phyloP scores from a whole-genome alignment of 2,329 filamentous ascomycete species.

The Colletotrichum euphorbiae region DNA sequence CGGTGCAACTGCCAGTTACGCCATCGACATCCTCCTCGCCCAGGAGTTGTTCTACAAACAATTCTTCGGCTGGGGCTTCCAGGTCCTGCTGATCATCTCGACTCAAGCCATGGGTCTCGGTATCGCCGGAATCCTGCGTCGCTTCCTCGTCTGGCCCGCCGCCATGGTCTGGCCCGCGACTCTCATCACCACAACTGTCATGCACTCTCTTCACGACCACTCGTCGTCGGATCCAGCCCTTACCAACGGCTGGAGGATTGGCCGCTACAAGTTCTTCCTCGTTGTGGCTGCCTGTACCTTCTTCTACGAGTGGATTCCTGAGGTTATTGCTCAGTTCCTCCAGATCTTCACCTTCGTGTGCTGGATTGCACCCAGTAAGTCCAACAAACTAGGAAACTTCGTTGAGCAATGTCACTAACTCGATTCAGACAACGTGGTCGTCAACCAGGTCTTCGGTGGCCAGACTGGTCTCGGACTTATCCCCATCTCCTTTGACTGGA shows the following conservation, averaged over 20 bases:
- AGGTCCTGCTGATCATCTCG: slow-evolving; percentile 65
- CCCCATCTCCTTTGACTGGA: slow-evolving; percentile 70
- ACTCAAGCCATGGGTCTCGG: slow-evolving; percentile 69
- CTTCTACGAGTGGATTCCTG: slow-evolving; percentile 50
- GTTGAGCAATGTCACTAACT: too few species aligned
- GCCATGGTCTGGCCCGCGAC: slow-evolving; percentile 70
- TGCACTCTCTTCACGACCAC: slow-evolving; percentile 61
- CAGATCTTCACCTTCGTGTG: slow-evolving; percentile 68
- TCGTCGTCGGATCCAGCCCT: slow-evolving; percentile 59
- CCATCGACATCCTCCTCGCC: slow-evolving; percentile 56
- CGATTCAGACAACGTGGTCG: slow-evolving; percentile 58
- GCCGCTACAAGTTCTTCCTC: slow-evolving; percentile 73
- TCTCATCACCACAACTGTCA: slow-evolving; percentile 64
- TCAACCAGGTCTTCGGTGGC: slow-evolving; percentile 73
- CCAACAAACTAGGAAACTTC: too few species aligned
- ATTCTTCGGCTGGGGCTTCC: slow-evolving; percentile 61
- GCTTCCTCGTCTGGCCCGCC: slow-evolving; percentile 65
- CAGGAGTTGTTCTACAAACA: slow-evolving; percentile 63
- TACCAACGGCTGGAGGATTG: slow-evolving; percentile 70
- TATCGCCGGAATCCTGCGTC: slow-evolving; percentile 64
- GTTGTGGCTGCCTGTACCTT: slow-evolving; percentile 64
- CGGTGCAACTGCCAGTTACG: slow-evolving; percentile 49
- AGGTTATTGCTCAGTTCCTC: slow-evolving; percentile 43
- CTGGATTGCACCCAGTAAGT: slow-evolving; percentile 65
- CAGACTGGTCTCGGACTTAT: slow-evolving; percentile 68